Evolutionary conservation across 2,329 filamentous ascomycete genomes (phyloP).

Genomic region (Zopfia rhizophila): DNA sequence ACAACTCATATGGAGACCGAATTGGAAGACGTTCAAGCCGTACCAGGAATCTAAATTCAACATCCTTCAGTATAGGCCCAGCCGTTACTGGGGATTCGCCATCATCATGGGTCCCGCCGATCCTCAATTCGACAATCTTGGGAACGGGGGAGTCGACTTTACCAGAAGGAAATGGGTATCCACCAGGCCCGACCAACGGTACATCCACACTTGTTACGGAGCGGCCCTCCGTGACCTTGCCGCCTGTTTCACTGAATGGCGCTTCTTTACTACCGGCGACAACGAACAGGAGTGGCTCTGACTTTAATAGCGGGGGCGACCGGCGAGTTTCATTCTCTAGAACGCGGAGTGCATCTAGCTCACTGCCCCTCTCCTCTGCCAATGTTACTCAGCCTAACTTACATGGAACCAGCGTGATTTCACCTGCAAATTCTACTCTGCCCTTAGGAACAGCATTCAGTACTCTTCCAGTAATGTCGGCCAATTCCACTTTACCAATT

Average conservation of each 20-base stretch:
- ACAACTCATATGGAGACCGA: constrained; percentile 7
- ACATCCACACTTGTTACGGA: constrained; percentile 4
- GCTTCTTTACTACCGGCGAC: constrained; percentile 1
- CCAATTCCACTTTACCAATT: constrained; percentile 9
- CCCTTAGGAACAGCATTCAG: background rate
- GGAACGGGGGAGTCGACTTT: constrained; percentile 1
- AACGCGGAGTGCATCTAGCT: background rate
- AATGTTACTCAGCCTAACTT: constrained; percentile 11
- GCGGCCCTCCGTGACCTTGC: constrained; percentile 18
- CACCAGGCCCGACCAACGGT: constrained; percentile 3
- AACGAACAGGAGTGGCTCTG: constrained; percentile 2
- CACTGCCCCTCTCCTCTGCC: constrained; percentile 1
- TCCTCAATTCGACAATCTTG: constrained; percentile 5
- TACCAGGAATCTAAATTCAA: constrained; percentile 1
- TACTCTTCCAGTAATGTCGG: background rate
- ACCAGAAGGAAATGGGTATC: background rate
- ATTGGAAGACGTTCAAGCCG: constrained; percentile 10
- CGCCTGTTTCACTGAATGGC: constrained; percentile 10
- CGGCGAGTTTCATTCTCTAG: background rate
- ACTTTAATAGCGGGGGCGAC: constrained; percentile 8
- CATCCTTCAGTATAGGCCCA: constrained; percentile 7
- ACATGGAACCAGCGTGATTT: constrained; percentile 2
- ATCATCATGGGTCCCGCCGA: background rate
- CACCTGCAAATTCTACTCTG: constrained; percentile 11
- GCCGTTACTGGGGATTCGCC: constrained; percentile 3